These are phyloP conservation scores for Mycena galopus DNA, from an alignment of 768 basidiomycete species.

Conservation along the genomic window DNA sequence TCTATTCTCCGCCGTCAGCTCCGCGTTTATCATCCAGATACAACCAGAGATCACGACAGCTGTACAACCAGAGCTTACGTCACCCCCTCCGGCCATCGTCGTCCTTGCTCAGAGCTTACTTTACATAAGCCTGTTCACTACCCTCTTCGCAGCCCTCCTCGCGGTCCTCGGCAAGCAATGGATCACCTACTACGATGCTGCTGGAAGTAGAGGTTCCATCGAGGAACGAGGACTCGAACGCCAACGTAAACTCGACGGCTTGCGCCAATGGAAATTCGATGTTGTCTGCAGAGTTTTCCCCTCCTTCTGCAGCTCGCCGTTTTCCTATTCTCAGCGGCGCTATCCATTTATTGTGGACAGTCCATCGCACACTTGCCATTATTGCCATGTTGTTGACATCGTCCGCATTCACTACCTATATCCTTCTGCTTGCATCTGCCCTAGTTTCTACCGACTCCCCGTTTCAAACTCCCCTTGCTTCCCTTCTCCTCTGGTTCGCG, in stretches of 20 bases:
- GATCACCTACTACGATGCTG: slow-evolving; percentile 7
- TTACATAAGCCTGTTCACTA: slow-evolving; percentile 7
- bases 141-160: neutral
- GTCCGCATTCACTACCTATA: neutral
- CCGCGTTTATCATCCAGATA: neutral
- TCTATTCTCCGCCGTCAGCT: too few species aligned
- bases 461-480: neutral
- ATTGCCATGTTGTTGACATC: neutral
- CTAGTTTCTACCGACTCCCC: neutral
- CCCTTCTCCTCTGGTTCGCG: neutral
- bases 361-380: neutral
- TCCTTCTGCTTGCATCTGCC: neutral
- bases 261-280: slow-evolving; percentile 13
- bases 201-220: neutral
- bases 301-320: slow-evolving; percentile 3
- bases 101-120: neutral
- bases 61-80: neutral
- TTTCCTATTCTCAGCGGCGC: neutral
- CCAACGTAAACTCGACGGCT: slow-evolving; percentile 8
- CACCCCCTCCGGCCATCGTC: neutral
- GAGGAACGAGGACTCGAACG: slow-evolving; percentile 8
- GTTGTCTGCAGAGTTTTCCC: neutral
- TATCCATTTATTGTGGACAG: neutral
- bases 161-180: slow-evolving; percentile 16
- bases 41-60: neutral